A percentile compares a stretch with the other conserved stretches of the same genome.
Evolutionary conservation across 2,329 filamentous ascomycete species (phyloP).

Genomic region (Venturia oleaginea): DNA sequence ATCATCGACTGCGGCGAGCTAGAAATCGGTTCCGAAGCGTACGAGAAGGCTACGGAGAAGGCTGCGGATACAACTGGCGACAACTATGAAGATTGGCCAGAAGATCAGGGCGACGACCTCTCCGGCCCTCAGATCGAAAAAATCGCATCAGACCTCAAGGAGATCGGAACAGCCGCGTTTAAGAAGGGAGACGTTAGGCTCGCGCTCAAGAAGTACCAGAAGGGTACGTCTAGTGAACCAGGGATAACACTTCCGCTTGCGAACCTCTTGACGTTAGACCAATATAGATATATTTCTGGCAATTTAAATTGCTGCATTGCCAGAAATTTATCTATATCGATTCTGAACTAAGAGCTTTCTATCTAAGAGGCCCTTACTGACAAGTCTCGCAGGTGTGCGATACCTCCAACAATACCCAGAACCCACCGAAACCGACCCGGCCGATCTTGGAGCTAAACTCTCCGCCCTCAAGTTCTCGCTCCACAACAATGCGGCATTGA

Average conservation of each 20-base stretch:
- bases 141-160: constrained; percentile 80
- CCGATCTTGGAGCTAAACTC: constrained; percentile 57
- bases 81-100: constrained; percentile 89
- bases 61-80: constrained; percentile 74
- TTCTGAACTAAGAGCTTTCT: too few species aligned
- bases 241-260: too few species aligned
- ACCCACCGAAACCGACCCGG: constrained; percentile 56
- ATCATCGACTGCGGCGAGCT: constrained; percentile 76
- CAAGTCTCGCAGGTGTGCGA: too few species aligned
- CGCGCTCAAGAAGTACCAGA: constrained; percentile 87
- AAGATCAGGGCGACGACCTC: constrained; percentile 63
- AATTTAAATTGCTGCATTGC: too few species aligned
- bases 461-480: constrained; percentile 71
- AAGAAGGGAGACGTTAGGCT: constrained; percentile 57
- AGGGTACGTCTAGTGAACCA: too few species aligned
- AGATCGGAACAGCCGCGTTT: constrained; percentile 86
- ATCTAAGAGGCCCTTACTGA: too few species aligned
- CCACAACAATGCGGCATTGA: constrained; percentile 79
- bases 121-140: constrained; percentile 60
- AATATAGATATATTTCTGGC: too few species aligned
- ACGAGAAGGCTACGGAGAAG: constrained; percentile 58
- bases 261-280: too few species aligned
- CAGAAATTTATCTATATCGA: too few species aligned
- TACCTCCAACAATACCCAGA: constrained; percentile 82
- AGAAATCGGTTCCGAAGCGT: constrained; percentile 49